These are phyloP conservation scores for Colletotrichum caudatum DNA, from an alignment of 2,329 filamentous ascomycete genomes.

Conservation along the genomic window DNA sequence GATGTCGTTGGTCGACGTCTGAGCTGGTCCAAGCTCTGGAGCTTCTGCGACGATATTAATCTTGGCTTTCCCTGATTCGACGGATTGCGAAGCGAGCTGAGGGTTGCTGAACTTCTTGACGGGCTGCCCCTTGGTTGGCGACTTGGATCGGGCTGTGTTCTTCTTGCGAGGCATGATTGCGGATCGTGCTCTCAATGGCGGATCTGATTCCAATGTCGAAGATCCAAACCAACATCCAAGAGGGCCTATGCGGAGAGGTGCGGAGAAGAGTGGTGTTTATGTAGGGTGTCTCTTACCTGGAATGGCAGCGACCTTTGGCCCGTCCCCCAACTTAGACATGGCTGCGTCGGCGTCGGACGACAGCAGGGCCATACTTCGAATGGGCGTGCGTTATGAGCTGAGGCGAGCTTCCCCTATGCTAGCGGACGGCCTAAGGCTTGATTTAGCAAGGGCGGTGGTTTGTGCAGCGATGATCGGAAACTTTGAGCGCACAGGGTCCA, in stretches of 20 bases:
- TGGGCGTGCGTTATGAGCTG: conserved; percentile 32
- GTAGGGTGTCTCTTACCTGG: conserved; percentile 35
- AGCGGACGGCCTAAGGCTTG: conserved; percentile 28
- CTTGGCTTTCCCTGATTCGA: conserved; percentile 31
- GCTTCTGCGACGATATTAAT: conserved; percentile 40
- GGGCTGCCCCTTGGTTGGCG: conserved; percentile 27
- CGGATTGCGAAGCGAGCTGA: conserved; percentile 29
- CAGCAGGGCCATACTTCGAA: conserved; percentile 33
- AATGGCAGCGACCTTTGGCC: conserved; percentile 34
- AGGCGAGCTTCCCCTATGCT: conserved; percentile 18
- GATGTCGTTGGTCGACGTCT: background rate
- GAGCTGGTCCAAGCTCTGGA: conserved; percentile 38
- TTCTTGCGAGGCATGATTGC: conserved; percentile 41
- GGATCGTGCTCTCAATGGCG: conserved; percentile 1
- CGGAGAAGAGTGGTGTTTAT: conserved; percentile 27
- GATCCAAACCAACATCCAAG: background rate
- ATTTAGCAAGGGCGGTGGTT: conserved; percentile 32
- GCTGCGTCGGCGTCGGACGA: conserved; percentile 36
- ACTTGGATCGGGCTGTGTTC: conserved; percentile 29
- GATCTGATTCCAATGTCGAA: background rate
- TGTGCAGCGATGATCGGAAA: conserved; percentile 29
- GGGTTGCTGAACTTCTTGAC: conserved; percentile 34
- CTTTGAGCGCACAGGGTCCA: conserved; percentile 36
- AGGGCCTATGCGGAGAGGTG: background rate
- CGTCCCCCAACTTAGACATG: conserved; percentile 41